phyloP scores from a whole-genome alignment of 441 rosid species.

The Viola pubescens region DNA sequence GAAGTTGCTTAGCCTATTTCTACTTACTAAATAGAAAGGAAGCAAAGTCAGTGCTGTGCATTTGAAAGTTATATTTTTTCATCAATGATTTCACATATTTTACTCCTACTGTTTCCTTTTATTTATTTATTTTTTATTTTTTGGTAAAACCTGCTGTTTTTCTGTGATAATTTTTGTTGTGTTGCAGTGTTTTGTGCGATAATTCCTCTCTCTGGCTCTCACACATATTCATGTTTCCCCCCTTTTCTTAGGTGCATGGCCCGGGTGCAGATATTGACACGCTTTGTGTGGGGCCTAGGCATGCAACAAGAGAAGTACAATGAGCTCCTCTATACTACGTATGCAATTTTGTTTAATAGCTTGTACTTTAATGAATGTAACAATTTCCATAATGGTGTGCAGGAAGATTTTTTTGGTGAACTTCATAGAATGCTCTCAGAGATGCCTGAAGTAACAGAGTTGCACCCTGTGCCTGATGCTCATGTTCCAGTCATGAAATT shows the following conservation, averaged over 20 bases:
- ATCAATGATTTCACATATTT: too few species aligned
- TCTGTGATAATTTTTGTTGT: too few species aligned
- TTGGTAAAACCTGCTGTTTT: too few species aligned
- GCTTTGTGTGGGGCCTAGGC: conserved; percentile 88
- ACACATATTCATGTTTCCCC: not conserved
- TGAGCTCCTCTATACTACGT: conserved; percentile 22
- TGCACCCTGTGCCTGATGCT: conserved; percentile 98
- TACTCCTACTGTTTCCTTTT: too few species aligned
- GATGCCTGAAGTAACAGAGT: conserved; percentile 90
- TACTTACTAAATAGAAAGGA: too few species aligned
- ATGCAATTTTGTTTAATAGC: conserved; percentile 6
- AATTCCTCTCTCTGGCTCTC: too few species aligned
- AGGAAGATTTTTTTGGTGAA: conserved; percentile 96
- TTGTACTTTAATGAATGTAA: conserved; percentile 17
- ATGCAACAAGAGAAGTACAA: conserved; percentile 90
- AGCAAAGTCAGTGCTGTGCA: too few species aligned
- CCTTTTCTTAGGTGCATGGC: conserved; percentile 68
- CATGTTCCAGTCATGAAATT: conserved; percentile 89
- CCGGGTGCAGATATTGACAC: conserved; percentile 99
- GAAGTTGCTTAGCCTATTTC: too few species aligned
- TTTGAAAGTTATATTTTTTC: too few species aligned
- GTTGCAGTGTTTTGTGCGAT: too few species aligned
- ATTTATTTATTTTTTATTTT: too few species aligned
- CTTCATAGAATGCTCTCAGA: conserved; percentile 67
- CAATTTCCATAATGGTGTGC: conserved; percentile 25